phyloP scores from a whole-genome alignment of 257 asterid species.

The Scutellaria galericulata region DNA sequence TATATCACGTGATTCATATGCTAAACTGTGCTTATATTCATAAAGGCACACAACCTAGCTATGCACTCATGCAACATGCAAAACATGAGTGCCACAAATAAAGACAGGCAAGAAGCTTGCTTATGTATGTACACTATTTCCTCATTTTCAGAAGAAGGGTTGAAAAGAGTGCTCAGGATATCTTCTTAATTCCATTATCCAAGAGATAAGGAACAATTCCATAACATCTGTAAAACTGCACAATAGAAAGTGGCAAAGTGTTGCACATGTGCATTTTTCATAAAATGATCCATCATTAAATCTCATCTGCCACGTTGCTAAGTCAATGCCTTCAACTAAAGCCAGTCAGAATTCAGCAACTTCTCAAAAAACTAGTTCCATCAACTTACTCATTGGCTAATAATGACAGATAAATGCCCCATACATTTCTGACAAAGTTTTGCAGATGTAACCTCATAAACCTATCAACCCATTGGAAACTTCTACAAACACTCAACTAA shows the following conservation, averaged over 20 bases:
- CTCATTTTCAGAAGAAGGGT: conserved; percentile 6
- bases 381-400: not conserved
- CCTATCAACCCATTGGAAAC: conserved; percentile 24
- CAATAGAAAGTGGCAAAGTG: conserved; percentile 7
- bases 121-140: conserved; percentile 20
- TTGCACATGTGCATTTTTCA: conserved; percentile 27
- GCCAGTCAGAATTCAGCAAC: conserved; percentile 28
- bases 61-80: conserved; percentile 10
- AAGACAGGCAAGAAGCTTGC: conserved; percentile 23
- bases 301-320: conserved; percentile 20
- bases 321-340: conserved; percentile 23
- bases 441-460: conserved; percentile 21
- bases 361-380: not conserved
- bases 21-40: not conserved
- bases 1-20: conserved; percentile 26
- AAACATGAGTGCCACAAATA: not conserved
- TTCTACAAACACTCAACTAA: conserved; percentile 31
- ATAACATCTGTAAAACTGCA: conserved; percentile 14
- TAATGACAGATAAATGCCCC: not conserved
- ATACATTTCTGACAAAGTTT: not conserved
- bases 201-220: conserved; percentile 1
- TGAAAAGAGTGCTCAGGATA: not conserved
- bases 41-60: not conserved
- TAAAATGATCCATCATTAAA: conserved; percentile 21
- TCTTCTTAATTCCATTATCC: conserved; percentile 10